These are phyloP conservation scores for Dipteronia sinensis DNA, from an alignment of 345 rosid species.

Conservation along the genomic window DNA sequence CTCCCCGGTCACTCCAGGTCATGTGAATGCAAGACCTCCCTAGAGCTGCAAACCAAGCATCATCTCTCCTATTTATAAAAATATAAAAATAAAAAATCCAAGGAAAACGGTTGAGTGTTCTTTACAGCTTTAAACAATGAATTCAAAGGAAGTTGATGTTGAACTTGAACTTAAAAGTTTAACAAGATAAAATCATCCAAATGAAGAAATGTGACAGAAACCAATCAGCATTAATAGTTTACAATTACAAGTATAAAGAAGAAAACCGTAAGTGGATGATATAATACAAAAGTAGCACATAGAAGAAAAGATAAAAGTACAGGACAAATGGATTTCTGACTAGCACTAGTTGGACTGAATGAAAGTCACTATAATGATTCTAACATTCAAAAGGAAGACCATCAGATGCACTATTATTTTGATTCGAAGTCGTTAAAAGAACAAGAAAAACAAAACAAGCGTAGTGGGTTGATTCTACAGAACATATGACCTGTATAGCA, in stretches of 20 bases:
- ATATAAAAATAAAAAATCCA: not conserved
- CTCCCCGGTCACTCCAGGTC: constrained; percentile 92
- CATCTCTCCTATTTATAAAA: constrained; percentile 68
- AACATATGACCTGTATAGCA: not conserved
- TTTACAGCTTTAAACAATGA: constrained; percentile 4
- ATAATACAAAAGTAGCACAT: not conserved
- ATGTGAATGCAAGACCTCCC: constrained; percentile 90
- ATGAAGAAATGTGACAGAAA: not conserved
- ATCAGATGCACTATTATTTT: not conserved
- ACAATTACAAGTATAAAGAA: not conserved
- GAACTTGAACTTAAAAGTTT: not conserved
- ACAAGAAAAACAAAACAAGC: not conserved
- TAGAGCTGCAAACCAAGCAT: constrained; percentile 91
- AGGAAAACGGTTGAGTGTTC: constrained; percentile 4
- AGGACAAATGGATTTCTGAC: not conserved
- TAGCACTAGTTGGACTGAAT: not conserved
- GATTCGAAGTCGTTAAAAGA: not conserved
- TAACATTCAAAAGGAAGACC: not conserved
- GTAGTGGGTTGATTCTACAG: not conserved
- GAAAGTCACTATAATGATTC: not conserved
- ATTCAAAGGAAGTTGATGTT: not conserved
- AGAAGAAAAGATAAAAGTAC: not conserved
- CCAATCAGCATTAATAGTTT: not conserved
- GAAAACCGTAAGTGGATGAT: not conserved
- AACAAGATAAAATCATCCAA: not conserved